phyloP scores from a whole-genome alignment of 2,329 filamentous ascomycete species.

The Ilyonectria robusta region DNA sequence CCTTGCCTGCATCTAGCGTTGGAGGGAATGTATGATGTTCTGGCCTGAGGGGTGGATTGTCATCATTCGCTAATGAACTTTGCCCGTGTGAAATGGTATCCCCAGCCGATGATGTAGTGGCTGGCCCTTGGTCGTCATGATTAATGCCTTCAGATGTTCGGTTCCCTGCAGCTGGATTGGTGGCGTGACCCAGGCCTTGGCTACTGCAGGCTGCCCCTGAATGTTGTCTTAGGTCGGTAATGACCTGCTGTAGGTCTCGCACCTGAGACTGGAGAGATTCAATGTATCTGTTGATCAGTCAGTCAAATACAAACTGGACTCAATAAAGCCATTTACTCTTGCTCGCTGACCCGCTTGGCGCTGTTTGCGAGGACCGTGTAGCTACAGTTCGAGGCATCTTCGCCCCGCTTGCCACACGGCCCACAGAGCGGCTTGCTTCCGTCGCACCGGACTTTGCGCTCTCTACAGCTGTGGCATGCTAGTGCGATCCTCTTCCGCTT shows the following conservation, averaged over 20 bases:
- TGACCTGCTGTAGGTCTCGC: background rate
- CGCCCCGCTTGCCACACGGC: constrained; percentile 7
- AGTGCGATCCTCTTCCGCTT: constrained; percentile 18
- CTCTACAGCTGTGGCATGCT: constrained; percentile 19
- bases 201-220: background rate
- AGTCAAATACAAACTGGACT: background rate
- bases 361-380: constrained; percentile 8
- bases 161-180: background rate
- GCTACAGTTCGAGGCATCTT: background rate
- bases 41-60: background rate
- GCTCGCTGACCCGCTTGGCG: constrained; percentile 16
- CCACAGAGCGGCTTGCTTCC: constrained; percentile 20
- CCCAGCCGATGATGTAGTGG: background rate
- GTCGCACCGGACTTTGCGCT: constrained; percentile 25
- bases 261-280: constrained; percentile 9
- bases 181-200: too few relatives aligned
- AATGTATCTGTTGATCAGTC: constrained; percentile 5
- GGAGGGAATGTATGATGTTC: background rate
- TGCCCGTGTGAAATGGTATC: background rate
- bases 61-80: background rate
- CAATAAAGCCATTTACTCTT: constrained; percentile 8
- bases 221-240: background rate
- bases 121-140: background rate
- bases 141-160: background rate
- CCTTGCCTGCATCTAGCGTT: background rate